A percentile compares a stretch with the other conserved stretches of the same genome.
These are phyloP conservation scores for Pinus albicaulis DNA, from an alignment of 75 land plant genomes.

Conservation along the genomic window DNA sequence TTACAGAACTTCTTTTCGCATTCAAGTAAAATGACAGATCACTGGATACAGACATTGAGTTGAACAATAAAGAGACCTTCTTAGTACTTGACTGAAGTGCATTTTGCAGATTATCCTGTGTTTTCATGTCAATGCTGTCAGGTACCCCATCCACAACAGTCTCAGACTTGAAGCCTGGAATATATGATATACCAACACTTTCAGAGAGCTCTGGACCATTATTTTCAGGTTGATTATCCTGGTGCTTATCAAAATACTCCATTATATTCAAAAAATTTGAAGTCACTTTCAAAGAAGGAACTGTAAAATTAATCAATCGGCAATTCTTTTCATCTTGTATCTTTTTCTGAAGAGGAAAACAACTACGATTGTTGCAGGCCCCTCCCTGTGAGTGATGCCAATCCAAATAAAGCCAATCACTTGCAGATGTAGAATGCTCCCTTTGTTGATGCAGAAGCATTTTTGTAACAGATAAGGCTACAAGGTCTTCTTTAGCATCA, in stretches of 20 bases:
- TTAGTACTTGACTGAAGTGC: background rate
- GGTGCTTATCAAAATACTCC: conserved; percentile 19
- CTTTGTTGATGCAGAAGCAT: conserved; percentile 18
- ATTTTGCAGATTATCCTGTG: conserved; percentile 5
- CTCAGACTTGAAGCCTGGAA: conserved; percentile 6
- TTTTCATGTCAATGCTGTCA: background rate
- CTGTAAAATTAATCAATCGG: conserved; percentile 5
- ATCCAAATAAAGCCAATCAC: conserved; percentile 73
- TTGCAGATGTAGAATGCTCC: conserved; percentile 37
- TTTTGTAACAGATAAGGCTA: conserved; percentile 10
- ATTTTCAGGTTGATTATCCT: conserved; percentile 11
- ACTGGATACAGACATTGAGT: conserved; percentile 30
- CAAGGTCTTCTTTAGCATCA: conserved; percentile 25
- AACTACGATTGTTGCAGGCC: conserved; percentile 26
- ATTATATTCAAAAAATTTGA: conserved; percentile 14
- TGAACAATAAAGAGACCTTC: conserved; percentile 17
- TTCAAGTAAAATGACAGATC: conserved; percentile 54
- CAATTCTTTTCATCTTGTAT: conserved; percentile 20
- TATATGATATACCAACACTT: conserved; percentile 4
- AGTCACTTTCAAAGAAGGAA: conserved; percentile 2
- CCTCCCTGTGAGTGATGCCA: conserved; percentile 64
- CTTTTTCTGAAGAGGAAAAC: conserved; percentile 20
- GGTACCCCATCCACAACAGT: background rate
- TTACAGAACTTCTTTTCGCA: conserved; percentile 23
- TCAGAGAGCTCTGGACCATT: background rate